Evolutionary conservation across 176 grass and related monocot genomes (phyloP).

Genomic region (Carex parvula): DNA sequence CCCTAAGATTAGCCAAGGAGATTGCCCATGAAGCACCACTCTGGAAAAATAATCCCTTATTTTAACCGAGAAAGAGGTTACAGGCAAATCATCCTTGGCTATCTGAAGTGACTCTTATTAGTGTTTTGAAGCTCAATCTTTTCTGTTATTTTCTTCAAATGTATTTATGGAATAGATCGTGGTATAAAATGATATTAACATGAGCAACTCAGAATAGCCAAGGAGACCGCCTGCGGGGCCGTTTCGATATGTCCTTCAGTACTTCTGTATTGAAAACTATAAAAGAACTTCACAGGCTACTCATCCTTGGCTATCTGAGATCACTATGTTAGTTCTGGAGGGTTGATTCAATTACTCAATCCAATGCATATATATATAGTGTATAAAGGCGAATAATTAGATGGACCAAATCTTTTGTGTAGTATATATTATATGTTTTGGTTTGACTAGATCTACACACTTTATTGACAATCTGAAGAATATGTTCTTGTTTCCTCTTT

Average conservation of each 20-base stretch:
- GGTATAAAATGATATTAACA: not conserved
- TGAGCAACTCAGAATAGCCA: constrained; percentile 8
- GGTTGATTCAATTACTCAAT: not conserved
- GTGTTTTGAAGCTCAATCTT: not conserved
- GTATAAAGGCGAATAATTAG: not conserved
- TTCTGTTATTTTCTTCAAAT: not conserved
- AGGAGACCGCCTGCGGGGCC: not conserved
- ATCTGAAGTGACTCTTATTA: constrained; percentile 28
- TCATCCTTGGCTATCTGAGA: constrained; percentile 9
- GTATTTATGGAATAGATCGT: not conserved
- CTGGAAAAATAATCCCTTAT: not conserved
- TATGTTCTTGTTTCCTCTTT: constrained; percentile 12
- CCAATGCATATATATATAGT: not conserved
- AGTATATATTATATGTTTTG: constrained; percentile 24
- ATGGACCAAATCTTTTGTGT: constrained; percentile 5
- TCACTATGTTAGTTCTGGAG: not conserved
- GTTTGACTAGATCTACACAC: not conserved
- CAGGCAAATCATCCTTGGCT: constrained; percentile 49
- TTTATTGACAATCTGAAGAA: constrained; percentile 14
- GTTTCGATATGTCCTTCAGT: not conserved
- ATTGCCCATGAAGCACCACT: constrained; percentile 30
- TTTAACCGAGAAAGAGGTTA: not conserved
- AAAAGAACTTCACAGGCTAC: not conserved
- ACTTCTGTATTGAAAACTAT: not conserved
- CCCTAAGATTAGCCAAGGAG: constrained; percentile 45